phyloP scores from a whole-genome alignment of 73 alveolate species.

The Paramecium primaurelia region DNA sequence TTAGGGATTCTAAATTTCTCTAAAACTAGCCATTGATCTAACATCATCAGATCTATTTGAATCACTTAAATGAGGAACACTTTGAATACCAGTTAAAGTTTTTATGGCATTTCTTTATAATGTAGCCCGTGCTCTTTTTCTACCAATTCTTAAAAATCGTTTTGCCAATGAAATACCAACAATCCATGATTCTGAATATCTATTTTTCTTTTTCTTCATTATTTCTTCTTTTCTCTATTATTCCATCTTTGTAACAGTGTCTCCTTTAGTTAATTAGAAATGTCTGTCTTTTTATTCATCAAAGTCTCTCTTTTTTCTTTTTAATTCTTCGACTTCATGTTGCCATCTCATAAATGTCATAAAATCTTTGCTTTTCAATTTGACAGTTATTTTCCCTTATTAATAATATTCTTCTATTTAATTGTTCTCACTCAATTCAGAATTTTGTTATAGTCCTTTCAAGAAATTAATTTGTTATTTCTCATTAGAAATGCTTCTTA shows the following conservation, averaged over 20 bases:
- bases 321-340: slow-evolving; percentile 38
- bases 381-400: neutral
- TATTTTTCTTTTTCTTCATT: neutral
- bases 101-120: neutral
- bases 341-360: slow-evolving; percentile 45
- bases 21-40: slow-evolving; percentile 12
- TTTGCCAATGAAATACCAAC: slow-evolving; percentile 43
- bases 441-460: slow-evolving; percentile 15
- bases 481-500: neutral
- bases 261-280: neutral
- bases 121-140: neutral
- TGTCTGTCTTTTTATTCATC: slow-evolving; percentile 14
- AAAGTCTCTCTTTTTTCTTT: slow-evolving; percentile 14
- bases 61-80: slow-evolving; percentile 9
- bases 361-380: slow-evolving; percentile 3
- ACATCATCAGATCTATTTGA: slow-evolving; percentile 34
- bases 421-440: neutral
- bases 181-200: slow-evolving; percentile 28
- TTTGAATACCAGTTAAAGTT: neutral
- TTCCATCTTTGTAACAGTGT: neutral
- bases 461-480: slow-evolving; percentile 6
- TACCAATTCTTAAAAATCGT: neutral
- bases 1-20: neutral
- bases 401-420: neutral
- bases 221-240: neutral